These are phyloP conservation scores for Acanthamoeba comandoni DNA, from an alignment of 208 protist species.

Conservation along the genomic window DNA sequence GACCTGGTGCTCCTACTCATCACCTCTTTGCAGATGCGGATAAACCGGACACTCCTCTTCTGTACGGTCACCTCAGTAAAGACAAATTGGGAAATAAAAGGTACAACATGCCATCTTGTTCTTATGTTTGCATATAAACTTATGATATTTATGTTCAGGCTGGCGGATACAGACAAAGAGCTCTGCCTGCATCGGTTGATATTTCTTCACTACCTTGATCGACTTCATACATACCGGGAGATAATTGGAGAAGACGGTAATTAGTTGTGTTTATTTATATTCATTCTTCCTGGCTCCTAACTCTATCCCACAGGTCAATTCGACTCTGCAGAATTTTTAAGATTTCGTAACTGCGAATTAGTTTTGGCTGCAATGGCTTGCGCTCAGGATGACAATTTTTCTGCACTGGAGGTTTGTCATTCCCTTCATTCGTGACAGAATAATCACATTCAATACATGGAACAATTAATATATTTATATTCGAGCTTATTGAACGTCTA, in stretches of 20 bases:
- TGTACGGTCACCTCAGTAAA: too few relatives aligned
- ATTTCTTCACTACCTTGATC: conserved; percentile 49
- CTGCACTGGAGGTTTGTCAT: conserved; percentile 9
- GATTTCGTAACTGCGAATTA: conserved; percentile 41
- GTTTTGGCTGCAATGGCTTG: conserved; percentile 5
- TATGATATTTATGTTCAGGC: background rate
- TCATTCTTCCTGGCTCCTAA: background rate
- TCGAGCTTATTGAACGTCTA: too few relatives aligned
- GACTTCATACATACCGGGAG: conserved; percentile 31
- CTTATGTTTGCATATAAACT: too few relatives aligned
- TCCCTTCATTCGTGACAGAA: background rate
- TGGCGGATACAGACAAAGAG: conserved; percentile 33
- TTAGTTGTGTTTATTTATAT: background rate
- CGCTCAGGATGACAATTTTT: conserved; percentile 51
- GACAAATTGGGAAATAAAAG: too few relatives aligned
- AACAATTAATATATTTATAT: too few relatives aligned
- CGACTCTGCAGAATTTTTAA: conserved; percentile 5
- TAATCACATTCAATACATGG: too few relatives aligned
- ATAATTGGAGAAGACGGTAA: conserved; percentile 11
- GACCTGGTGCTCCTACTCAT: too few relatives aligned
- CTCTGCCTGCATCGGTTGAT: conserved; percentile 68
- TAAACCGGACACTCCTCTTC: too few relatives aligned
- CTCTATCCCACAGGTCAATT: background rate
- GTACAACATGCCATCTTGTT: too few relatives aligned
- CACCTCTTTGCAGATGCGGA: too few relatives aligned